Evolutionary conservation across 2,329 filamentous ascomycete species (phyloP), one percentile per base, ranked within the genome.

Genomic region (Drechslerella stenobrocha): DNA sequence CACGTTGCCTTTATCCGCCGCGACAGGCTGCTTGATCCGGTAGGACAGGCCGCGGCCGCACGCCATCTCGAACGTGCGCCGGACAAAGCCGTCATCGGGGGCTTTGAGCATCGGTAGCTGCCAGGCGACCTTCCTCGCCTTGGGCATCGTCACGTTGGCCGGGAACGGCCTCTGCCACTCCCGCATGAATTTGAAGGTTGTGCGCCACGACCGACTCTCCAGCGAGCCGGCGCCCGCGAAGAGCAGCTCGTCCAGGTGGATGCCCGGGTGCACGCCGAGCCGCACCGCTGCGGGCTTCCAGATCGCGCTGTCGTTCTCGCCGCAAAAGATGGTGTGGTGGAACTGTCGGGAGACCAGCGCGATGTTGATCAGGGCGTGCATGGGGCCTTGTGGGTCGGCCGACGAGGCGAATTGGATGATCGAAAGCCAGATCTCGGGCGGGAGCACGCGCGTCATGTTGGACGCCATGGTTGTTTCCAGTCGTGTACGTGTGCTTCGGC

Each of bases 281-380:
- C 64, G 65, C 7, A 72, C 51, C 13, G 72, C 72, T 2, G 67
- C 57, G 23, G 69, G 64, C 20, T 69, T 71, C 72, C 72, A 73
- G 23, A 71, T 55, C 9, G 71, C 45, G 30, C 67, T 66, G 50
- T 73, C 72, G 37, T 72, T 72, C 53, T 72, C 71, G 44, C 53
- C 46, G 64, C 72, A 73, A 32, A 73, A 73, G 20, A 73, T 59
- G 5, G 70, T 61, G 44, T 73, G 72, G 53, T 73, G 70, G 20
- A 73, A 70, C 44, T 52, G 28, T 18, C 53, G 63, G 50, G 72
- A 73, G 5, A 71, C 71, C 15, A 64, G 50, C 28, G 71, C 65
- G 22, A 73, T 52, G 23, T 69, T 72, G 47, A 72, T 66, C 13
- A 73, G 70, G 18, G 46, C 51, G 23, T 70, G 56, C 15, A 61